phyloP scores from a whole-genome alignment of 2,329 filamentous ascomycete genomes.

The Cladosporium oxysporum region DNA sequence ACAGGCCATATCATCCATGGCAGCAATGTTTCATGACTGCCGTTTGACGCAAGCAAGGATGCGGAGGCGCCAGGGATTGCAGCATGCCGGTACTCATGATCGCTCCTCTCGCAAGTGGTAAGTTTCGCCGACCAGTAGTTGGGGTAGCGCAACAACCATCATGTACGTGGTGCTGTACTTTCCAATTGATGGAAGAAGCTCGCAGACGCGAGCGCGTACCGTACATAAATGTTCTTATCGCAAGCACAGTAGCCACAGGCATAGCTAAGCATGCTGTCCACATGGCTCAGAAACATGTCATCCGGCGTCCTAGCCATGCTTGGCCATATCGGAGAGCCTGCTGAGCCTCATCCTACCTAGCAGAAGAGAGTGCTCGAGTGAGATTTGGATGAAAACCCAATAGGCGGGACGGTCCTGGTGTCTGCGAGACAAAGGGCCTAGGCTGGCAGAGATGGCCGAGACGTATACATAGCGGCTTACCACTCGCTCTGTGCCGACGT shows the following conservation, averaged over 20 bases:
- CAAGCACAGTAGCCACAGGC: background rate
- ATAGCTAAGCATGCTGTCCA: background rate
- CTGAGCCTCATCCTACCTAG: background rate
- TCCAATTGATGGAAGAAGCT: background rate
- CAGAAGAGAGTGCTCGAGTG: background rate
- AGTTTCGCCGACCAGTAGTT: background rate
- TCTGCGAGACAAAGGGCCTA: background rate
- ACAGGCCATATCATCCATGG: background rate
- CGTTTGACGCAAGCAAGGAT: background rate
- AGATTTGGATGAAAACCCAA: background rate
- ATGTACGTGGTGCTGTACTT: background rate
- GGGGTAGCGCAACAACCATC: background rate
- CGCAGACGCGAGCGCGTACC: background rate
- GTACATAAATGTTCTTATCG: background rate
- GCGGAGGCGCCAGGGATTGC: background rate
- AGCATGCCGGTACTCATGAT: background rate
- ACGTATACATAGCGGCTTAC: background rate
- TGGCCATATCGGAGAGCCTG: background rate
- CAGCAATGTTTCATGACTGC: background rate
- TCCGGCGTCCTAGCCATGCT: background rate
- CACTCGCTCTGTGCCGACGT: background rate
- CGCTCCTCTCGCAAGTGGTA: background rate
- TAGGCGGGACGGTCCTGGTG: background rate
- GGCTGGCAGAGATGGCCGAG: background rate
- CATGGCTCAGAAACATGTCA: background rate